Percentiles rank a stretch among this genome's conserved stretches.
These are phyloP conservation scores for Nothophytophthora sp. DNA, from an alignment of 352 stramenopile species.

Conservation along the genomic window DNA sequence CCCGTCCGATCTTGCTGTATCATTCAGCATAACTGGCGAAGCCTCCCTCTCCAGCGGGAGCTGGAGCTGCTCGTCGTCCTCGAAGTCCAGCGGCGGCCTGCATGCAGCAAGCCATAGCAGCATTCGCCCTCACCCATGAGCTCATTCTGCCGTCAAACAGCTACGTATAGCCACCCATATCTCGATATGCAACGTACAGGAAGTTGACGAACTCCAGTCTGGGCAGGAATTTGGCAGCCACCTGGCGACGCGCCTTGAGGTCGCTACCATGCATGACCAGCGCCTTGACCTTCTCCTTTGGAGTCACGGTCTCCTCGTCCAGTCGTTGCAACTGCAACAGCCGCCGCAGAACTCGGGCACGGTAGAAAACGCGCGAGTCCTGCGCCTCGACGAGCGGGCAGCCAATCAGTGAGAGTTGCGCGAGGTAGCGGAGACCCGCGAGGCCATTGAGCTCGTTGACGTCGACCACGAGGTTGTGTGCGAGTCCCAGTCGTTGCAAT, in stretches of 20 bases:
- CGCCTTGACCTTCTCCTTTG: slow-evolving; percentile 79
- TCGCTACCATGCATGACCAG: slow-evolving; percentile 77
- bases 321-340: slow-evolving; percentile 58
- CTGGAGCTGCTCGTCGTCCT: slow-evolving; percentile 42
- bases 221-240: slow-evolving; percentile 57
- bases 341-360: slow-evolving; percentile 57
- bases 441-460: slow-evolving; percentile 71
- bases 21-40: slow-evolving; percentile 3
- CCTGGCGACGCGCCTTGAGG: slow-evolving; percentile 44
- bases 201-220: slow-evolving; percentile 64
- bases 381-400: slow-evolving; percentile 46
- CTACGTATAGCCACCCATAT: no score
- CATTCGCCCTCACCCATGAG: background rate
- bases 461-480: slow-evolving; percentile 44
- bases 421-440: slow-evolving; percentile 42
- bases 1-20: background rate
- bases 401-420: slow-evolving; percentile 39
- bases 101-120: background rate
- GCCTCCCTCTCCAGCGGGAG: slow-evolving; percentile 3
- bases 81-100: slow-evolving; percentile 57
- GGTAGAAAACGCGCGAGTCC: slow-evolving; percentile 49
- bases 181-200: slow-evolving; percentile 65
- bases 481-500: slow-evolving; percentile 58
- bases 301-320: slow-evolving; percentile 52
- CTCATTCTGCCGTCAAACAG: no score